Conservation (phyloP, 371 early-diverging fungal species). For the Mucor piriformis region DNA sequence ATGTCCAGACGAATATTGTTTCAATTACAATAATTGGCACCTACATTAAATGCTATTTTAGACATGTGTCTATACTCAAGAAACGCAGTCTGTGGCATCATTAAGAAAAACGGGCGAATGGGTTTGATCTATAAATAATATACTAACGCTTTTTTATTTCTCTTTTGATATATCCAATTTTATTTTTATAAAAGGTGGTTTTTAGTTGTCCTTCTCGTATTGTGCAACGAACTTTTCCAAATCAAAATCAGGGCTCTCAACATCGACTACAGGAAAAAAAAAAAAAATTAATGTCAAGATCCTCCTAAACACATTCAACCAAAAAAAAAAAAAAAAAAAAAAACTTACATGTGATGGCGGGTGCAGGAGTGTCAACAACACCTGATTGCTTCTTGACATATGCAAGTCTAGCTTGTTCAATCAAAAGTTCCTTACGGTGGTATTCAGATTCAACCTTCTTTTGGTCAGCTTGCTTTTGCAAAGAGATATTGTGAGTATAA, state of each 20-base stretch:
- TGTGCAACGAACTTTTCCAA: slow-evolving; percentile 63
- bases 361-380: slow-evolving; percentile 20
- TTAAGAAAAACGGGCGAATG: not conserved
- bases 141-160: slow-evolving; percentile 4
- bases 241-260: slow-evolving; percentile 70
- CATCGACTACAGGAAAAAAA: slow-evolving; percentile 38
- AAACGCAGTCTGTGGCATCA: too few relatives aligned
- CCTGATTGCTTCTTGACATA: slow-evolving; percentile 63
- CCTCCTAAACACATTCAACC: not conserved
- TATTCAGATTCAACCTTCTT: slow-evolving; percentile 63
- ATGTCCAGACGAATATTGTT: too few relatives aligned
- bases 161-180: slow-evolving; percentile 10
- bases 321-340: not conserved
- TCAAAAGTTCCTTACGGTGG: slow-evolving; percentile 68
- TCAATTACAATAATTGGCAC: too few relatives aligned
- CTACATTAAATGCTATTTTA: too few relatives aligned
- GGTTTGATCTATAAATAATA: slow-evolving; percentile 1
- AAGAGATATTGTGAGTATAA: slow-evolving; percentile 65
- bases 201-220: slow-evolving; percentile 39
- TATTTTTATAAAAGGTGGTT: not conserved
- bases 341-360: slow-evolving; percentile 21
- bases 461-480: slow-evolving; percentile 63
- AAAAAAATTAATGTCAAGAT: not conserved
- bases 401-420: slow-evolving; percentile 72
- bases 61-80: too few relatives aligned